Evolutionary conservation across 1,139 yeast species (phyloP), one percentile per base, ranked within the genome.

Genomic region (Saccharomyces hybrid): DNA sequence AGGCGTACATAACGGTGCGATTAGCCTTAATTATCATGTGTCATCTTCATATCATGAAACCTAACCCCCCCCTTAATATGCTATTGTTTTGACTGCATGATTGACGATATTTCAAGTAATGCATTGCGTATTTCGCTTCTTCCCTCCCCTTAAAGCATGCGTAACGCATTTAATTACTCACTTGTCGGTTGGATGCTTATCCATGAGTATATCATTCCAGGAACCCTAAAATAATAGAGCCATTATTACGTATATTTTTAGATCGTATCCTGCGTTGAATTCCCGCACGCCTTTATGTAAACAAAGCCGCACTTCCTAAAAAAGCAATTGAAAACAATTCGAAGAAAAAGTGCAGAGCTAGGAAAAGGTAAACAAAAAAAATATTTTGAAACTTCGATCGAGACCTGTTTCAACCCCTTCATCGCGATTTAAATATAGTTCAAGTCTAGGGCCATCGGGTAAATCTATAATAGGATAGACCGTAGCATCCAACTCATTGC

Each of bases 341-440:
- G 19, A 38, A 19, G 44, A 38, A 38, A 14, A 12, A 16, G 44
- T 38, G 24, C 24, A 38, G 44, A 19, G 19, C 21, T 9, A 19
- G 26, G 26, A 28, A 50, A 50, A 26, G 48, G 46, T 21, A 51
- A 47, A 28, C 24, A 29, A 12, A 34, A 52, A 26, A 38, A 44
- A 42, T 27, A 16, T 12, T 34, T 29, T 47, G 34, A 11, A 19
- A 28, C 27, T 24, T 9, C 3, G 27, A 47, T 42, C 14, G 12
- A 50, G 8, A 14, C 26, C 19, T 49, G 14, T 42, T 34, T 49
- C 28, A 19, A 19, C 31, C 38, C 44, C 44, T 38, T 38, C 26
- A 38, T 38, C 44, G 44, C 44, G 44, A 19, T 38, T 38, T 38
- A 38, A 38, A 38, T 38, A 38, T 38, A 38, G 4, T 38, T 38